phyloP scores from a whole-genome alignment of 495 filamentous ascomycete genomes.

The Venustampulla echinocandica region DNA sequence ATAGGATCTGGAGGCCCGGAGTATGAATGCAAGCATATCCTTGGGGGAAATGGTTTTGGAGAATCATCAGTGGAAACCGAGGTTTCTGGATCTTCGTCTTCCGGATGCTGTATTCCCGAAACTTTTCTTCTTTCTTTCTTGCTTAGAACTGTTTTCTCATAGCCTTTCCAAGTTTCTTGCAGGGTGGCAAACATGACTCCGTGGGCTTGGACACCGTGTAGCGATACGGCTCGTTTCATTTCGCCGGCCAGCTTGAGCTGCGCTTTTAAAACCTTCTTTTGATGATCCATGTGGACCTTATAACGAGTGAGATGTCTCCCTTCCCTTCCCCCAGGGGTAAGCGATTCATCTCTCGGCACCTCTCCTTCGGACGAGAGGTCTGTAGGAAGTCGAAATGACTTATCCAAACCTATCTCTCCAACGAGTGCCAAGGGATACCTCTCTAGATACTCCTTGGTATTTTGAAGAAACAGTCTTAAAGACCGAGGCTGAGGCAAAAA shows the following conservation, averaged over 20 bases:
- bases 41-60: slow-evolving; percentile 64
- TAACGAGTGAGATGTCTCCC: slow-evolving; percentile 65
- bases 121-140: slow-evolving; percentile 48
- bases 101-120: slow-evolving; percentile 24
- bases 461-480: slow-evolving; percentile 54
- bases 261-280: slow-evolving; percentile 62
- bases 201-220: slow-evolving; percentile 90
- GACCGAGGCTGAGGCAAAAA: slow-evolving; percentile 62
- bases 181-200: slow-evolving; percentile 72
- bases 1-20: slow-evolving; percentile 70
- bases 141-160: slow-evolving; percentile 62
- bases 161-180: slow-evolving; percentile 68
- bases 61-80: slow-evolving; percentile 1
- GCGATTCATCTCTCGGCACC: slow-evolving; percentile 39
- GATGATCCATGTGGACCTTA: slow-evolving; percentile 69
- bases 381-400: slow-evolving; percentile 71
- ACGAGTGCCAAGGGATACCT: slow-evolving; percentile 62
- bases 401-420: slow-evolving; percentile 86
- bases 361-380: slow-evolving; percentile 46
- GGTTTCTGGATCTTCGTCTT: slow-evolving; percentile 30
- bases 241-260: slow-evolving; percentile 84
- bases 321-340: slow-evolving; percentile 78
- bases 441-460: slow-evolving; percentile 55
- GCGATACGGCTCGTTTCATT: slow-evolving; percentile 67
- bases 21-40: slow-evolving; percentile 91